Conservation (phyloP, 495 filamentous ascomycete species). For the Neurospora intermedia region DNA sequence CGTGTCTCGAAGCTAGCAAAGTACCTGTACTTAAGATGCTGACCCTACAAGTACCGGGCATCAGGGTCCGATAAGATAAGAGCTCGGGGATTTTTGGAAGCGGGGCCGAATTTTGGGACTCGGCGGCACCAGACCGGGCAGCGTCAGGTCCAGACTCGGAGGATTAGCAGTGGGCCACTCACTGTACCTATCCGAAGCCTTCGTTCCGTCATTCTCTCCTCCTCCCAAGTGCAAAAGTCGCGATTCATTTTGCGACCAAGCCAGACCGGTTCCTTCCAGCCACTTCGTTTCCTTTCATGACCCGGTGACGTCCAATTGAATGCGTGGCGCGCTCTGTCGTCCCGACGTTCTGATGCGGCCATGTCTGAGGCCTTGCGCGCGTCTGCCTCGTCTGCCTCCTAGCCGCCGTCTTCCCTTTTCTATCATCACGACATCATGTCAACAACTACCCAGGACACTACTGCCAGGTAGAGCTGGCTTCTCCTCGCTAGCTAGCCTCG, state of each 20-base stretch:
- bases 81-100: slow-evolving; percentile 4
- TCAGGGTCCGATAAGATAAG: background rate
- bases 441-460: background rate
- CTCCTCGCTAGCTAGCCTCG: background rate
- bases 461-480: background rate
- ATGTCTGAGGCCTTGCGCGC: slow-evolving; percentile 13
- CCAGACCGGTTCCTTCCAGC: background rate
- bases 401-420: background rate
- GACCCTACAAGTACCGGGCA: background rate
- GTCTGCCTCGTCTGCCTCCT: slow-evolving; percentile 11
- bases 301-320: slow-evolving; percentile 15
- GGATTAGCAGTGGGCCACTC: background rate
- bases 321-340: slow-evolving; percentile 17
- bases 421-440: background rate
- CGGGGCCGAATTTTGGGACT: slow-evolving; percentile 3
- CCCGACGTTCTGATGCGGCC: slow-evolving; percentile 20
- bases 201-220: background rate
- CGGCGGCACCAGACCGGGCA: background rate
- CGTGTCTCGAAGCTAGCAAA: rapidly evolving
- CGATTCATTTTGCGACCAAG: background rate
- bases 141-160: background rate
- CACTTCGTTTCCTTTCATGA: slow-evolving; percentile 5
- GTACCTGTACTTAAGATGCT: background rate
- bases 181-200: background rate
- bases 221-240: background rate